Conservation (phyloP, 2,329 filamentous ascomycete species). For the Botryotinia convoluta region DNA sequence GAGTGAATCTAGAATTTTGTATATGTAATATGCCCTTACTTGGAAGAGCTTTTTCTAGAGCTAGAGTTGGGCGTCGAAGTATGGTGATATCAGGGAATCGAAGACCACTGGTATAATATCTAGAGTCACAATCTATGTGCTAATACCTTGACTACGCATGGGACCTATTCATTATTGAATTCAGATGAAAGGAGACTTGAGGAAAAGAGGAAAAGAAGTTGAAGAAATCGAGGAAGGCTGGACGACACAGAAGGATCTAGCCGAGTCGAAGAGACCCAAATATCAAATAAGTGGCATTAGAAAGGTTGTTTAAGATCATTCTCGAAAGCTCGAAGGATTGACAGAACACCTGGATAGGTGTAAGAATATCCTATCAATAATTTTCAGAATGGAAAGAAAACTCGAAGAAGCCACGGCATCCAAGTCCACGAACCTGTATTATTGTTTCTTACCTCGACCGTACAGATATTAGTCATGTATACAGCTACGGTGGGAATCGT, state of each 20-base stretch:
- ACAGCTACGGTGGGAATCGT: not conserved
- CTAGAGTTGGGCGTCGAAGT: not conserved
- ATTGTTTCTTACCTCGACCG: not conserved
- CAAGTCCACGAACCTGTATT: accelerated
- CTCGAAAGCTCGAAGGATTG: not conserved
- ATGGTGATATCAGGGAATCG: accelerated
- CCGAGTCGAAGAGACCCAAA: not conserved
- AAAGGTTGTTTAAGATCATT: no score
- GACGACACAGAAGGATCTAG: not conserved
- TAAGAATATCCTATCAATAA: not conserved
- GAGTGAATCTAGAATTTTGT: not conserved
- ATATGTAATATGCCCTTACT: accelerated
- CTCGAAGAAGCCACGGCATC: accelerated
- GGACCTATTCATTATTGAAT: not conserved
- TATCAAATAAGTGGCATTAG: not conserved
- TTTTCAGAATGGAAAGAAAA: not conserved
- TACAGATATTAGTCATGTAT: not conserved
- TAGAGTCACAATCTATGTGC: no score
- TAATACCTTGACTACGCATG: accelerated
- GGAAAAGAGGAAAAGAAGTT: not conserved
- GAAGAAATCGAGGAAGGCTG: not conserved
- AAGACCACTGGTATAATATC: not conserved
- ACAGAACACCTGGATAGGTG: accelerated
- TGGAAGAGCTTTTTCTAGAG: not conserved
- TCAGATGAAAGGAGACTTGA: not conserved